phyloP scores from a whole-genome alignment of 2,329 filamentous ascomycete species.

The Beauveria asiatica region DNA sequence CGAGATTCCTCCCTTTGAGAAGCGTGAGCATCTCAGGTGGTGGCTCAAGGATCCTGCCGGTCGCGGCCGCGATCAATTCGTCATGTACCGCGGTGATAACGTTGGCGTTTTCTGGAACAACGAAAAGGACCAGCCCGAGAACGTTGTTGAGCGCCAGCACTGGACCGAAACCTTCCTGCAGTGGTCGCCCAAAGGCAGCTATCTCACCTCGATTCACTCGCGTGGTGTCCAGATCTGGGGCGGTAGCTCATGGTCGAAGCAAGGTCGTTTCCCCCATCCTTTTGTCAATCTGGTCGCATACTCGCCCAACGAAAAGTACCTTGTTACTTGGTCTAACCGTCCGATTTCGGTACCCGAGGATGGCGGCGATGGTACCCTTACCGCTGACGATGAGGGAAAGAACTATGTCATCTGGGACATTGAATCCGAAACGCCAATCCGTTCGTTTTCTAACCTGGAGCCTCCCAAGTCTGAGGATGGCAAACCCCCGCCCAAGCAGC shows the following conservation, averaged over 20 bases:
- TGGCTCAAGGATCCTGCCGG: conserved; percentile 76
- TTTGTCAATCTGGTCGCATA: conserved; percentile 95
- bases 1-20: conserved; percentile 78
- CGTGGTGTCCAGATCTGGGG: conserved; percentile 98
- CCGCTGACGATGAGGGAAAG: conserved; percentile 92
- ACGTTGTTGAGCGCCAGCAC: conserved; percentile 81
- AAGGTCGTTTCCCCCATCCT: conserved; percentile 89
- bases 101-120: conserved; percentile 98
- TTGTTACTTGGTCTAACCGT: conserved; percentile 93
- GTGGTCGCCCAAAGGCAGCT: conserved; percentile 95
- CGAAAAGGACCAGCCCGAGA: conserved; percentile 83
- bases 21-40: conserved; percentile 88
- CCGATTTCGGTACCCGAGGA: conserved; percentile 88
- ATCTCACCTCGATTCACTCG: conserved; percentile 85
- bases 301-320: conserved; percentile 84
- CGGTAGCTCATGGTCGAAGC: conserved; percentile 77
- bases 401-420: conserved; percentile 99
- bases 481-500: conserved; percentile 74
- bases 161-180: conserved; percentile 98
- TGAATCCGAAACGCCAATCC: conserved; percentile 76
- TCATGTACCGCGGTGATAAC: conserved; percentile 84
- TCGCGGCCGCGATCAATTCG: conserved; percentile 88
- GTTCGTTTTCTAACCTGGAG: conserved; percentile 89
- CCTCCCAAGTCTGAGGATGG: conserved; percentile 49
- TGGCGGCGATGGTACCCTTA: conserved; percentile 72